Evolutionary conservation across 306 rosid genomes (phyloP), one percentile per base, ranked within the genome.

Genomic region (Lathyrus sativus): DNA sequence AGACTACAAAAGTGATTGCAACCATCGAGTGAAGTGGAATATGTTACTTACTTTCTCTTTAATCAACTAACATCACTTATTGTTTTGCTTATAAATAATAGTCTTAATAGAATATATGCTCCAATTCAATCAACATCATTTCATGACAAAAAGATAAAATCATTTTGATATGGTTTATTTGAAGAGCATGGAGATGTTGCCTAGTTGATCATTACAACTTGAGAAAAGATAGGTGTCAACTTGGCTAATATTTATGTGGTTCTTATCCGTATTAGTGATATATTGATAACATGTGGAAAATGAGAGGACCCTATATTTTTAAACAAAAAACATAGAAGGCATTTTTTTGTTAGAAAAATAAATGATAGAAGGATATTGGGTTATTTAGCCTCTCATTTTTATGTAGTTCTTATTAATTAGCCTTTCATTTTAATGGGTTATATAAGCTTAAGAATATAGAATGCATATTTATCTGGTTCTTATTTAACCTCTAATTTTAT

Each of bases 261-360:
- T 76, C 70, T 68, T 76, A 76, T 76, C 80, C 63, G 48, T 50
- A 49, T 33, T 33, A 33, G 5, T 33, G 8, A 24, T 51, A 51
- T 18, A 62, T 19, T 1, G 51, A 39, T 22, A 13, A 39, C 17
- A 42, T 24, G 19, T 43, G 54, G 68, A 63, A 63, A 63, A 63
- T 43, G 15, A 24, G 24, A 33, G 24, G 8, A 58, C 11, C 38
- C 2, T 33, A 6, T 33, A 33, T 33, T 33, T 33, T 33, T 33
- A 33, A 33, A 33, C 38, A 19, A 19, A 19, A 19, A 33, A 33
- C 8, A 33, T 4, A 33, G 26, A 31, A 31, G 2, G 31, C 38
- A 7, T 11, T 24, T 28, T 10, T 41, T 41, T 41, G 31, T 28
- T 28, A 28, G 35, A 3, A 11, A 42, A 41, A 41, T n/a, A 11